These are phyloP conservation scores for Chlamydomonas applanata DNA, from an alignment of 139 green algal genomes.

Conservation along the genomic window DNA sequence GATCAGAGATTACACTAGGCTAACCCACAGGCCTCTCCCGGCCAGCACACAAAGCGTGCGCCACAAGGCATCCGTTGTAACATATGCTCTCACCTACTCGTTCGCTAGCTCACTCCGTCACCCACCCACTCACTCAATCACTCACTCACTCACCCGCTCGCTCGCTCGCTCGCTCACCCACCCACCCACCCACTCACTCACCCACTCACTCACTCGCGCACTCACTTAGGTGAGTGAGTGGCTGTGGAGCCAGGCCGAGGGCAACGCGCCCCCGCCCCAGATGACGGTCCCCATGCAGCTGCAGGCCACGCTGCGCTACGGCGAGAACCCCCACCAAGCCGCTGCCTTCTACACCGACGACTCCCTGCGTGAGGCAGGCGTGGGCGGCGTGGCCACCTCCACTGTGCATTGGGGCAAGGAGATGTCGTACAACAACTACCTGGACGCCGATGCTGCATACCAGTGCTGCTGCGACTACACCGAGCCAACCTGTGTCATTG, in stretches of 20 bases:
- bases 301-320: constrained; percentile 69
- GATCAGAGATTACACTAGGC: too few species aligned
- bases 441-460: constrained; percentile 87
- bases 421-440: constrained; percentile 99
- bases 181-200: too few species aligned
- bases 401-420: constrained; percentile 93
- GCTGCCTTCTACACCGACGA: constrained; percentile 95
- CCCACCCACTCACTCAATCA: too few species aligned
- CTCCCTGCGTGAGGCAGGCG: constrained; percentile 74
- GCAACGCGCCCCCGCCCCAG: constrained; percentile 48
- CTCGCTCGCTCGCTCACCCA: too few species aligned
- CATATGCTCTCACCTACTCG: too few species aligned
- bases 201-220: too few species aligned
- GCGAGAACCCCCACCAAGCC: constrained; percentile 97
- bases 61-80: too few species aligned
- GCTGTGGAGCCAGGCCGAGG: constrained; percentile 84
- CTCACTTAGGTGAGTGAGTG: constrained; percentile 92
- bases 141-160: too few species aligned
- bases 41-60: too few species aligned
- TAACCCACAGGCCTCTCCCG: too few species aligned
- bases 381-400: constrained; percentile 80
- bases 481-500: constrained; percentile 91
- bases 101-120: too few species aligned
- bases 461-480: constrained; percentile 55
- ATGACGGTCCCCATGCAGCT: constrained; percentile 87